phyloP scores from a whole-genome alignment of 768 basidiomycete genomes.

The Kwoniella heveanensis region DNA sequence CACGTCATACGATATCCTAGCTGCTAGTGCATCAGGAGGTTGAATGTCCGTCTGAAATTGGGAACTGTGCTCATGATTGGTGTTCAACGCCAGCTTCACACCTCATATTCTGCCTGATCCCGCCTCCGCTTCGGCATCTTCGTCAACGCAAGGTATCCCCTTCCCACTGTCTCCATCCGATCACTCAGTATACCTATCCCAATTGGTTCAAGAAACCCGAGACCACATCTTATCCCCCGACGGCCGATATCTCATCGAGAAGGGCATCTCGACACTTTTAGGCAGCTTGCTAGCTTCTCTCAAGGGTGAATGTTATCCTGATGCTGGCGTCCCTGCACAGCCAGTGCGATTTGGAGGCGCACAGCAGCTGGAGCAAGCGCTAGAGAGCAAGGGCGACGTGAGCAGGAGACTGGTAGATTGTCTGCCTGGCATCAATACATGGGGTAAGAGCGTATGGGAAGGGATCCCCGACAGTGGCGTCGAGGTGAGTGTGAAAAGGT shows the following conservation, averaged over 20 bases:
- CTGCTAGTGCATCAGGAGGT: no score
- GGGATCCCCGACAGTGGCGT: constrained; percentile 48
- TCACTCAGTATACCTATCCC: constrained; percentile 62
- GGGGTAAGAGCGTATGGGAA: constrained; percentile 62
- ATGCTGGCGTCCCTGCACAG: background rate
- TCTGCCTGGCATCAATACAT: constrained; percentile 75
- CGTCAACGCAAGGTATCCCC: constrained; percentile 23
- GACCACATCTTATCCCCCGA: constrained; percentile 67
- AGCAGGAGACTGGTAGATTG: constrained; percentile 73
- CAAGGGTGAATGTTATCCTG: constrained; percentile 65
- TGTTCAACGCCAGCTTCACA: constrained; percentile 28
- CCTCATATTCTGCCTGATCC: constrained; percentile 61
- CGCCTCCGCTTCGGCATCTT: constrained; percentile 10
- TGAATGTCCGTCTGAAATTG: no score
- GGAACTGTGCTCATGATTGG: no score
- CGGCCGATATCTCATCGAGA: constrained; percentile 70
- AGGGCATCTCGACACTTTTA: constrained; percentile 71
- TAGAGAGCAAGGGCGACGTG: background rate
- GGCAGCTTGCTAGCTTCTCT: constrained; percentile 68
- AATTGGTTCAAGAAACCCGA: constrained; percentile 71
- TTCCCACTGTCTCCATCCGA: constrained; percentile 52
- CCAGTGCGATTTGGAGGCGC: no score
- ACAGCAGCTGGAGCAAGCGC: background rate
- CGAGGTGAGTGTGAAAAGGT: constrained; percentile 46
- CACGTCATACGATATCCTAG: no score